Percentiles rank a stretch among this genome's conserved stretches.
Conservation (phyloP, 257 asterid species). For the Jasminum sambac region DNA sequence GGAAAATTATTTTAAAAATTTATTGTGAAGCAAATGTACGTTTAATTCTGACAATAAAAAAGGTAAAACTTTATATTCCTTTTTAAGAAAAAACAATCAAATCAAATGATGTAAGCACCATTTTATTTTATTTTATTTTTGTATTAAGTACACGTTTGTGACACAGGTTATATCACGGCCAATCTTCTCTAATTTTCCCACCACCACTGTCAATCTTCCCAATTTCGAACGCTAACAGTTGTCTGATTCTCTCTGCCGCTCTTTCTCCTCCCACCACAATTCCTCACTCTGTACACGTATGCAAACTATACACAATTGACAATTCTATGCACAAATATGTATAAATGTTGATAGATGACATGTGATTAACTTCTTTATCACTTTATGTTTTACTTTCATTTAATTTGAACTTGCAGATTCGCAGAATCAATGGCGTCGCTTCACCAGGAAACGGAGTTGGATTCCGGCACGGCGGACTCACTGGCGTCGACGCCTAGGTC, state of each 20-base stretch:
- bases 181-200: neutral
- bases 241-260: constrained; percentile 18
- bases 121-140: neutral
- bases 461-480: constrained; percentile 55
- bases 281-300: neutral
- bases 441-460: constrained; percentile 45
- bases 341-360: neutral
- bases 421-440: constrained; percentile 46
- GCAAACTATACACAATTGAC: neutral
- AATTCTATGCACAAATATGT: neutral
- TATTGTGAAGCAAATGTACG: neutral
- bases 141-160: constrained; percentile 10
- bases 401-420: constrained; percentile 15
- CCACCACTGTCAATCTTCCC: constrained; percentile 25
- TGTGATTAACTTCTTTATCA: neutral
- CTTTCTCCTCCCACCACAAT: constrained; percentile 15
- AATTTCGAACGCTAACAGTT: constrained; percentile 30
- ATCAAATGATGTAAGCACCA: neutral
- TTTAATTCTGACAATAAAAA: neutral
- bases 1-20: too few relatives aligned
- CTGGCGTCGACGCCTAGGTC: constrained; percentile 81
- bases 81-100: neutral
- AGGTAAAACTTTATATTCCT: neutral
- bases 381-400: neutral
- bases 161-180: constrained; percentile 15